Evolutionary conservation across 768 basidiomycete genomes (phyloP).

Genomic region (Leccinum obscurum): DNA sequence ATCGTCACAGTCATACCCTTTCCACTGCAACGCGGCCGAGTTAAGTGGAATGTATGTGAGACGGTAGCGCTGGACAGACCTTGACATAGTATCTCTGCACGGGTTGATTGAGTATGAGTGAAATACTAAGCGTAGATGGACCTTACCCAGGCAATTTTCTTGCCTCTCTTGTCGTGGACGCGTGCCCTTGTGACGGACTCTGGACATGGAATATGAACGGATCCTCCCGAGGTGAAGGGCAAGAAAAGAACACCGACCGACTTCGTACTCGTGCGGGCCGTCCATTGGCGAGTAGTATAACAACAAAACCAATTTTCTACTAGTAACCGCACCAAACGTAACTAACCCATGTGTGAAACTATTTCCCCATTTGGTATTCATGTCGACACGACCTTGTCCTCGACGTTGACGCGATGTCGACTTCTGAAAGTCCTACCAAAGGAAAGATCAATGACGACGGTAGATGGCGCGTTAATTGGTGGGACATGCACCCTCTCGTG

Average conservation of each 20-base stretch:
- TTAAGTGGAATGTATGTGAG: slow-evolving; percentile 4
- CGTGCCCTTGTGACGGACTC: slow-evolving; percentile 57
- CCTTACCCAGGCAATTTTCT: slow-evolving; percentile 53
- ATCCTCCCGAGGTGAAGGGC: not conserved
- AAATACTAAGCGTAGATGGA: slow-evolving; percentile 5
- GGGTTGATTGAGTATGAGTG: slow-evolving; percentile 16
- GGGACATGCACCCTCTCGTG: slow-evolving; percentile 65
- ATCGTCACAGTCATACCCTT: slow-evolving; percentile 52
- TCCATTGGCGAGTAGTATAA: slow-evolving; percentile 30
- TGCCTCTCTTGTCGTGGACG: slow-evolving; percentile 45
- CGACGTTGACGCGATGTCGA: slow-evolving; percentile 21
- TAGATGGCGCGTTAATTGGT: slow-evolving; percentile 69
- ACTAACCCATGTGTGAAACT: not conserved
- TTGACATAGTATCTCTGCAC: slow-evolving; percentile 58
- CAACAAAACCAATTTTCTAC: slow-evolving; percentile 2
- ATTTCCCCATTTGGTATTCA: not conserved
- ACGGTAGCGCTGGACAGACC: slow-evolving; percentile 36
- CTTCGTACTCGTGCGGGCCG: slow-evolving; percentile 58
- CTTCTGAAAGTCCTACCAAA: slow-evolving; percentile 42
- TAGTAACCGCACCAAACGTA: not conserved
- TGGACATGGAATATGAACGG: slow-evolving; percentile 24
- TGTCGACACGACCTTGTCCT: not conserved
- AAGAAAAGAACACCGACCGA: slow-evolving; percentile 47
- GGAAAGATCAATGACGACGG: slow-evolving; percentile 53
- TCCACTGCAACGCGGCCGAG: slow-evolving; percentile 48